Base-by-base conservation (phyloP, 1,284 basidiomycete genomes). In the Inonotus obliquus region DNA sequence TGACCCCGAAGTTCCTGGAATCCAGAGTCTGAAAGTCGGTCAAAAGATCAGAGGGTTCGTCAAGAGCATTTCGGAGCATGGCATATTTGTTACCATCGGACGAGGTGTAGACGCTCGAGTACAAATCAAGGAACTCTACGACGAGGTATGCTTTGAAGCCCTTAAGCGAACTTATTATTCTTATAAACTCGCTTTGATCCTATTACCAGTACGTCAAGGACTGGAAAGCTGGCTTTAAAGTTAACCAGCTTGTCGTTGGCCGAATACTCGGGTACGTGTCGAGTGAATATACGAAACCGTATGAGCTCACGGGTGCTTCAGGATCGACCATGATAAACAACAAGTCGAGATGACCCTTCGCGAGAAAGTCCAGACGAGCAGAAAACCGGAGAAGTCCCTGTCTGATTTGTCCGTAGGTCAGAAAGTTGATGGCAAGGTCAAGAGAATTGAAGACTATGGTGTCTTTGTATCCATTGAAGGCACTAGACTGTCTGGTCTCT, bases 41-140 rank as follows among this genome's bases (percentile, higher is more conserved):
- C 79, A 89, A 62, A 82, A 79, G 25, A 76, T 96, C 37, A 83
- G 94, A 57, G 96, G 96, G 11, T 93, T 97, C 71, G 84, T 98
- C 71, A 96, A 94, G 76, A 90, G 85, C 66, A 80, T 98, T 49
- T 83, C 87, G 21, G 89, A 94, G 55, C 86, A 90, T 68, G 96
- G 96, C 14, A 72, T 99, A n/a, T 98, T 97, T 69, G 92, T 99
- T 3, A 85, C 85, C 44, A 75, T 99, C 23, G 94, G 93, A 17
- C 83, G 89, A 54, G 82, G 83, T 54, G 77, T 97, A 37, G 92
- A 94, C 69, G 96, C 91, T 58, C 86, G 96, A 23, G 89, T 98
- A 25, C 94, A 96, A 75, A 98, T 98, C 72, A 89, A 85, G 72
- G 94, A 98, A 75, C 81, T 97, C 35, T 93, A 96, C 72, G 90